These are phyloP conservation scores for Candida argentea DNA, from an alignment of 805 yeast genomes.

Conservation along the genomic window DNA sequence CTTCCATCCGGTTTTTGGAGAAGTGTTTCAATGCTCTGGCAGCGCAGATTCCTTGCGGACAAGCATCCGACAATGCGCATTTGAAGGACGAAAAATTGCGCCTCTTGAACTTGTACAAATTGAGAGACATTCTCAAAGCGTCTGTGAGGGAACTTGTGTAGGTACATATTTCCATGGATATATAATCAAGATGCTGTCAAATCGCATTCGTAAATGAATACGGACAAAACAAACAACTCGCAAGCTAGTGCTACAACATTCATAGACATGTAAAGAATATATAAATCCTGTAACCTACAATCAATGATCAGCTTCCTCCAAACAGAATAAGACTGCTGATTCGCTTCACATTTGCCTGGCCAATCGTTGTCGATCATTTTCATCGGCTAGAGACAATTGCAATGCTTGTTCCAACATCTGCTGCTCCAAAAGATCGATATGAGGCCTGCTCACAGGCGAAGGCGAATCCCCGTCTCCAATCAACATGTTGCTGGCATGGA, in stretches of 20 bases:
- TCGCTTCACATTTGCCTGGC: constrained; percentile 4
- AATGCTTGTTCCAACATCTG: constrained; percentile 81
- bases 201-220: too few species aligned
- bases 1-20: constrained; percentile 78
- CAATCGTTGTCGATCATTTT: constrained; percentile 39
- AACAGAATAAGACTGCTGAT: not conserved
- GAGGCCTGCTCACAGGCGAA: not conserved
- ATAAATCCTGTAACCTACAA: constrained; percentile 1
- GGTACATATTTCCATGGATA: too few species aligned
- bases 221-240: not conserved
- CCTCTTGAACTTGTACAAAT: constrained; percentile 64
- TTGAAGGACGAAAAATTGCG: constrained; percentile 78
- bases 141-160: constrained; percentile 12
- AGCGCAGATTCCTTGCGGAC: constrained; percentile 95
- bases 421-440: constrained; percentile 35
- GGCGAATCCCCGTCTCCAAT: constrained; percentile 18
- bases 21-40: constrained; percentile 79
- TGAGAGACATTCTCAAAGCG: constrained; percentile 52
- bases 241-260: too few species aligned
- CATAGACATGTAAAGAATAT: constrained; percentile 6
- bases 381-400: constrained; percentile 61
- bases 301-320: constrained; percentile 1
- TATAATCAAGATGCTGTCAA: too few species aligned
- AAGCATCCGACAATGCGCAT: constrained; percentile 90
- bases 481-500: constrained; percentile 78